Evolutionary conservation across 2,329 filamentous ascomycete genomes (phyloP).

Genomic region (Clarireedia hainanense): DNA sequence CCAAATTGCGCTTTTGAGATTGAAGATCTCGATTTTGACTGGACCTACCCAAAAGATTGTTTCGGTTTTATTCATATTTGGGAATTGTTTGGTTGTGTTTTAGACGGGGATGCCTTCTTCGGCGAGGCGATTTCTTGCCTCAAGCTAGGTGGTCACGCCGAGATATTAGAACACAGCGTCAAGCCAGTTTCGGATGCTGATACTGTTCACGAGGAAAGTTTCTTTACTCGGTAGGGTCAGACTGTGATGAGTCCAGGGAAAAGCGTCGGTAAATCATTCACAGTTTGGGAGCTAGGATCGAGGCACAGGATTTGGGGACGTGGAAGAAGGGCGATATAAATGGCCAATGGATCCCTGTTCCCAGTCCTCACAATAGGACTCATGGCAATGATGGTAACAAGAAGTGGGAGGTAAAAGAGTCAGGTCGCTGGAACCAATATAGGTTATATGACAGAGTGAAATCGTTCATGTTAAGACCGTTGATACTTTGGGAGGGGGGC

Average conservation of each 20-base stretch:
- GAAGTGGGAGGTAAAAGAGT: constrained; percentile 13
- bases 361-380: constrained; percentile 11
- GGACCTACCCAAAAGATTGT: constrained; percentile 19
- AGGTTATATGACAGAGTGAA: constrained; percentile 16
- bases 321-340: constrained; percentile 20
- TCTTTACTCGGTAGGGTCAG: constrained; percentile 17
- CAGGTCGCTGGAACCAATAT: constrained; percentile 18
- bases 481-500: neutral
- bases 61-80: constrained; percentile 25
- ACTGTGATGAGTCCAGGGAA: constrained; percentile 34
- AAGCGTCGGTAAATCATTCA: constrained; percentile 28
- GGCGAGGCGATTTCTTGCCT: constrained; percentile 21
- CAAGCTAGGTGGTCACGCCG: constrained; percentile 39
- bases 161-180: constrained; percentile 37
- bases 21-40: constrained; percentile 40
- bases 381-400: constrained; percentile 13
- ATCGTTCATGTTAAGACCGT: constrained; percentile 13
- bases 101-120: constrained; percentile 19
- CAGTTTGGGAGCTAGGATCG: constrained; percentile 37
- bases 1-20: constrained; percentile 56
- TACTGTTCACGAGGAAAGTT: constrained; percentile 18
- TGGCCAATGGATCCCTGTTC: constrained; percentile 24
- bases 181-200: constrained; percentile 32
- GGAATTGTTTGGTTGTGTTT: constrained; percentile 18
- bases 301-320: constrained; percentile 29